phyloP scores from a whole-genome alignment of 495 filamentous ascomycete genomes.

The Penicillium paradoxum region DNA sequence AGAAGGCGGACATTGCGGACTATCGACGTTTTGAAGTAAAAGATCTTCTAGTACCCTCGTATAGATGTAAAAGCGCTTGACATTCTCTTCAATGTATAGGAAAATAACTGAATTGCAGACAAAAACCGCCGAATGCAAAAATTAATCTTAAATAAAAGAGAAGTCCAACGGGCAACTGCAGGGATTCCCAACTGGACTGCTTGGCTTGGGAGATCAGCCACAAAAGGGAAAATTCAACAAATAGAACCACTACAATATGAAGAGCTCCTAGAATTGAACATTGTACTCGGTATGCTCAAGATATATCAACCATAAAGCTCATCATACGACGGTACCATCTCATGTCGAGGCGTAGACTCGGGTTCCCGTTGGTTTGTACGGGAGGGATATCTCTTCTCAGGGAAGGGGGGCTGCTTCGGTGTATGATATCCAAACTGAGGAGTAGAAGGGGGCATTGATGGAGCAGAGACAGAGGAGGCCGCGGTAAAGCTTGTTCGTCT shows the following conservation, averaged over 20 bases:
- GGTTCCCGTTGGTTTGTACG: constrained; percentile 22
- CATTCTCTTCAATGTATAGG: background rate
- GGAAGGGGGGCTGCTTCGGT: background rate
- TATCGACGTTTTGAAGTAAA: background rate
- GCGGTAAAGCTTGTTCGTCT: constrained; percentile 39
- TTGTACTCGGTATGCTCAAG: background rate
- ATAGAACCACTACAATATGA: constrained; percentile 1
- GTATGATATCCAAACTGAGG: constrained; percentile 19
- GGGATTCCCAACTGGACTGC: background rate
- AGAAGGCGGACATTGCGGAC: background rate
- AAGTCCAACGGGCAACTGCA: background rate
- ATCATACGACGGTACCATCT: constrained; percentile 43
- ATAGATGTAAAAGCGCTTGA: background rate
- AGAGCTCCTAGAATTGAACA: background rate
- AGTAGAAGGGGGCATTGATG: constrained; percentile 28
- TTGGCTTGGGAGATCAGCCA: background rate
- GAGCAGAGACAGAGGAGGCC: constrained; percentile 25
- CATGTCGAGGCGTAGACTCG: constrained; percentile 17
- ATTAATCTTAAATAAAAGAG: background rate
- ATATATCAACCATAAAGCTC: constrained; percentile 38
- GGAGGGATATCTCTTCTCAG: constrained; percentile 23
- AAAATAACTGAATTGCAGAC: background rate
- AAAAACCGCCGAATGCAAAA: constrained; percentile 1
- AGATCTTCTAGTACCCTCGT: background rate
- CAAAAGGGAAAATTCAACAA: constrained; percentile 4